These are phyloP conservation scores for Drosera spatulata DNA, from an alignment of 179 eudicot species.

Conservation along the genomic window DNA sequence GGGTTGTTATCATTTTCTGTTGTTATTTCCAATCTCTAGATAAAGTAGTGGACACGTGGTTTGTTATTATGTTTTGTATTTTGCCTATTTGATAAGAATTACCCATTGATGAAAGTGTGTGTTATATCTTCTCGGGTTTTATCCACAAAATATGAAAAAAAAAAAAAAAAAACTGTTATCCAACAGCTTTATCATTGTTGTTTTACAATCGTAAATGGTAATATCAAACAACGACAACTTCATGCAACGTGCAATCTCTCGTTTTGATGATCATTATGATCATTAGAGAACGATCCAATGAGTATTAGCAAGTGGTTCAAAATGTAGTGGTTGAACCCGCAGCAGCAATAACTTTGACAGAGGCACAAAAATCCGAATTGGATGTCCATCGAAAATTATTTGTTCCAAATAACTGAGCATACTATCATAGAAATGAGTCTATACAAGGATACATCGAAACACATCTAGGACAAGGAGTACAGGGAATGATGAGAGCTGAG, in stretches of 20 bases:
- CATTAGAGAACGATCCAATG: background rate
- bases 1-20: too few species aligned
- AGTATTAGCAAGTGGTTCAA: background rate
- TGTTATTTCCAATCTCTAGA: too few species aligned
- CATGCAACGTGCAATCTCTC: background rate
- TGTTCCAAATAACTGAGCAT: background rate
- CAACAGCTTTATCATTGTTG: too few species aligned
- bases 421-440: background rate
- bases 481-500: background rate
- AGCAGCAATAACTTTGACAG: background rate
- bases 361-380: background rate
- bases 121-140: too few species aligned
- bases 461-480: background rate
- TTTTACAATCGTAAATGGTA: too few species aligned
- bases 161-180: too few species aligned
- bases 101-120: too few species aligned
- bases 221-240: too few species aligned
- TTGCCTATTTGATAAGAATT: too few species aligned
- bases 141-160: too few species aligned
- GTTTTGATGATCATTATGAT: background rate
- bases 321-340: background rate
- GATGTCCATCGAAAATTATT: background rate
- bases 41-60: too few species aligned
- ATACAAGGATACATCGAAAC: background rate
- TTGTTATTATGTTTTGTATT: too few species aligned